These are phyloP conservation scores for Carex kokanica DNA, from an alignment of 176 grass and related monocot species.

Conservation along the genomic window DNA sequence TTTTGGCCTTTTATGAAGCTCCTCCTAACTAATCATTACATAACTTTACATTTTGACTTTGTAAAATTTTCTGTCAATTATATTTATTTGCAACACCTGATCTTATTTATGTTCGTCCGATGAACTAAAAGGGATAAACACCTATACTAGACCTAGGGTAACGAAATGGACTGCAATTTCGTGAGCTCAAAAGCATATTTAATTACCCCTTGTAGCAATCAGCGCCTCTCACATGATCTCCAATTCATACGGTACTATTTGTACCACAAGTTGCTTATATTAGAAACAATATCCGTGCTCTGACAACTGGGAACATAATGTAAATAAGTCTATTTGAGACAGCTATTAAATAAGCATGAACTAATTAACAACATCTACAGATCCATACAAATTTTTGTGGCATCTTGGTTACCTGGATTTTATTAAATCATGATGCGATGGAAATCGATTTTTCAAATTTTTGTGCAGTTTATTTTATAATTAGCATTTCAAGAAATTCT, in stretches of 20 bases:
- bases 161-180: neutral
- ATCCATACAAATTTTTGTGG: neutral
- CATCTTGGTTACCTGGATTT: neutral
- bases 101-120: neutral
- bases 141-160: neutral
- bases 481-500: too few relatives aligned
- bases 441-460: too few relatives aligned
- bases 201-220: neutral
- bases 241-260: neutral
- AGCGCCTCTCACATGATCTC: neutral
- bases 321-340: neutral
- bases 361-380: neutral
- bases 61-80: neutral
- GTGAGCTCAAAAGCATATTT: neutral
- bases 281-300: constrained; percentile 14
- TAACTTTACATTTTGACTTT: neutral
- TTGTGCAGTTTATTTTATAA: too few relatives aligned
- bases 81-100: neutral
- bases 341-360: neutral
- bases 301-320: neutral
- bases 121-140: neutral
- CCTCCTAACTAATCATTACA: neutral
- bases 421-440: too few relatives aligned
- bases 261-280: constrained; percentile 5
- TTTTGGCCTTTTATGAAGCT: neutral